phyloP scores from a whole-genome alignment of 805 yeast genomes.

The Phaffomyces thermotolerans region DNA sequence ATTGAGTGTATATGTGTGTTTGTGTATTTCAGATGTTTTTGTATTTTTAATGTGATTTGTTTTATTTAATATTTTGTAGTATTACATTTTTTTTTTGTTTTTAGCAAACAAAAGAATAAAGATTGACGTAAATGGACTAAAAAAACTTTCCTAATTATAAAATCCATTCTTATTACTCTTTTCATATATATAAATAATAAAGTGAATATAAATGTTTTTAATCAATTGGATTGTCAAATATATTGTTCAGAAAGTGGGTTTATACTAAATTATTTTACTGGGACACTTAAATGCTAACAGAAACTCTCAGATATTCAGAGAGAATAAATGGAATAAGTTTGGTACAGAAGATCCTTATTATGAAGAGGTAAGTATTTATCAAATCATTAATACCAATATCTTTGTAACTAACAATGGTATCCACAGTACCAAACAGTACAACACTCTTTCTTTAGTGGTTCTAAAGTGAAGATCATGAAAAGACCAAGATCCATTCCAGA shows the following conservation, averaged over 20 bases:
- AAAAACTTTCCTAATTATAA: too few relatives aligned
- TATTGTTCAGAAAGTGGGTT: slow-evolving; percentile 19
- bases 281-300: not conserved
- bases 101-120: too few relatives aligned
- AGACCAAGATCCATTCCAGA: slow-evolving; percentile 40
- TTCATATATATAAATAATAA: not conserved
- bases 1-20: too few relatives aligned
- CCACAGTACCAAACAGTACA: slow-evolving; percentile 18
- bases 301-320: slow-evolving; percentile 23
- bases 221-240: slow-evolving; percentile 18
- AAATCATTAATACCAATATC: not conserved
- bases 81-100: too few relatives aligned
- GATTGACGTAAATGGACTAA: too few relatives aligned
- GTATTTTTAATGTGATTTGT: too few relatives aligned
- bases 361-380: slow-evolving; percentile 26
- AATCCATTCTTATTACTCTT: not conserved
- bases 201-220: slow-evolving; percentile 10
- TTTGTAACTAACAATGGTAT: not conserved
- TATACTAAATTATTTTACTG: too few relatives aligned
- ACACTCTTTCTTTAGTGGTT: slow-evolving; percentile 14
- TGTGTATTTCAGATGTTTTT: too few relatives aligned
- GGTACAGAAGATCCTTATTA: slow-evolving; percentile 39
- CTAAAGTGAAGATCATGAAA: slow-evolving; percentile 14
- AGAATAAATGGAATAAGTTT: slow-evolving; percentile 27
- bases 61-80: too few relatives aligned